phyloP scores from a whole-genome alignment of 176 grass and related monocot genomes.

The Saccharum officinarum region DNA sequence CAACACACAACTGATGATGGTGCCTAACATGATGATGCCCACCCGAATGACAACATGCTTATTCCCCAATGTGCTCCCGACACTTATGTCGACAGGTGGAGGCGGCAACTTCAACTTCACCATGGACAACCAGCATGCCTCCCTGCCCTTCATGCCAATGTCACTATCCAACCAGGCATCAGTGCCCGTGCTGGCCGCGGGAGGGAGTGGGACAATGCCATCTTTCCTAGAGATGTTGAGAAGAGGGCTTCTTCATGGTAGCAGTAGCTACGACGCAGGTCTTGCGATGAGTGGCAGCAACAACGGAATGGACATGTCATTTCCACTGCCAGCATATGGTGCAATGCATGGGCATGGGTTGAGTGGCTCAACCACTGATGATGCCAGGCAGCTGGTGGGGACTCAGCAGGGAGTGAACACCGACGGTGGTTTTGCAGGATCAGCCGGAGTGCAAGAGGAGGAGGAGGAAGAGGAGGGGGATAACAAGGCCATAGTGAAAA shows the following conservation, averaged over 20 bases:
- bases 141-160: neutral
- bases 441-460: neutral
- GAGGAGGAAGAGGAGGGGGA: neutral
- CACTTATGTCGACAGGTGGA: neutral
- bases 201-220: neutral
- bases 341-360: neutral
- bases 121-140: neutral
- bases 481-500: neutral
- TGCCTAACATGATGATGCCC: neutral
- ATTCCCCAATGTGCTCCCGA: neutral
- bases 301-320: neutral
- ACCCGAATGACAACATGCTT: neutral
- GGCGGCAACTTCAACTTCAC: neutral
- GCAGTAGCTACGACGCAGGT: neutral
- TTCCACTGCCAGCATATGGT: neutral
- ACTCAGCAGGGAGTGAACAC: neutral
- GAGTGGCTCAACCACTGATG: neutral
- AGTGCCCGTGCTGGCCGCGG: fast-evolving
- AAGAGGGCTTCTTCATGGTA: neutral
- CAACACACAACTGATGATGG: neutral
- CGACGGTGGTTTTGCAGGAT: neutral
- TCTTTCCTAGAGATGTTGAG: neutral
- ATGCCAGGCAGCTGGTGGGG: neutral
- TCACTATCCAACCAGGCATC: neutral
- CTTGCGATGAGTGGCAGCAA: neutral